Conservation (phyloP, 2,329 filamentous ascomycete species). For the Curvularia sp. region DNA sequence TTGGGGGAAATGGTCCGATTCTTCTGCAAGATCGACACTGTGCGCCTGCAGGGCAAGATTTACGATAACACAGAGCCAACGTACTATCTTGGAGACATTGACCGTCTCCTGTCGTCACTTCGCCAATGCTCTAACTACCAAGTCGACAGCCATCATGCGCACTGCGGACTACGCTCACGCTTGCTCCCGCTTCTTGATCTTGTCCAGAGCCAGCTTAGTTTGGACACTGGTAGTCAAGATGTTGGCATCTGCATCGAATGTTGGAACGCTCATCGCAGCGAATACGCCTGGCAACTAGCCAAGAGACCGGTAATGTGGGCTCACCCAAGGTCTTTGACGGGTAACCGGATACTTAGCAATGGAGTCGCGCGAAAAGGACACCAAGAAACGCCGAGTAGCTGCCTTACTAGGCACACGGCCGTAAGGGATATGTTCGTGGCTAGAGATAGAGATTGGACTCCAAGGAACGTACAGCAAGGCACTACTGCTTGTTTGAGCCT, state of each 20-base stretch:
- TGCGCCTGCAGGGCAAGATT: constrained; percentile 62
- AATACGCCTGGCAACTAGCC: constrained; percentile 55
- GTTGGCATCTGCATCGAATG: constrained; percentile 57
- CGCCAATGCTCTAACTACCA: constrained; percentile 75
- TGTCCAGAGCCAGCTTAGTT: constrained; percentile 57
- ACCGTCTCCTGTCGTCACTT: constrained; percentile 66
- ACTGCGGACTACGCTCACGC: constrained; percentile 73
- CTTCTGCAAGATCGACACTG: constrained; percentile 66
- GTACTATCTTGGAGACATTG: constrained; percentile 67
- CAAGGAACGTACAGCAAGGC: neutral
- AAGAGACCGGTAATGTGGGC: constrained; percentile 58
- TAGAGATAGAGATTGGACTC: constrained; percentile 48
- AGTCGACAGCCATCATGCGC: constrained; percentile 74
- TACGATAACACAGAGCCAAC: constrained; percentile 51
- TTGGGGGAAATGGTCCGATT: constrained; percentile 80
- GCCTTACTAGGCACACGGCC: constrained; percentile 42
- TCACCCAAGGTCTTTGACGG: constrained; percentile 30
- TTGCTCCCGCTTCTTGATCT: constrained; percentile 72
- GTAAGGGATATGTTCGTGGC: constrained; percentile 53
- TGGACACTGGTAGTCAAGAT: constrained; percentile 45
- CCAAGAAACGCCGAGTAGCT: constrained; percentile 37
- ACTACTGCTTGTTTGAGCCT: neutral
- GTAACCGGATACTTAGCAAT: constrained; percentile 27
- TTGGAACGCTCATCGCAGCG: constrained; percentile 50
- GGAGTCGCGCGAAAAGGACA: constrained; percentile 29